phyloP scores from a whole-genome alignment of 73 alveolate genomes.

The Vitrella brassicaformis region DNA sequence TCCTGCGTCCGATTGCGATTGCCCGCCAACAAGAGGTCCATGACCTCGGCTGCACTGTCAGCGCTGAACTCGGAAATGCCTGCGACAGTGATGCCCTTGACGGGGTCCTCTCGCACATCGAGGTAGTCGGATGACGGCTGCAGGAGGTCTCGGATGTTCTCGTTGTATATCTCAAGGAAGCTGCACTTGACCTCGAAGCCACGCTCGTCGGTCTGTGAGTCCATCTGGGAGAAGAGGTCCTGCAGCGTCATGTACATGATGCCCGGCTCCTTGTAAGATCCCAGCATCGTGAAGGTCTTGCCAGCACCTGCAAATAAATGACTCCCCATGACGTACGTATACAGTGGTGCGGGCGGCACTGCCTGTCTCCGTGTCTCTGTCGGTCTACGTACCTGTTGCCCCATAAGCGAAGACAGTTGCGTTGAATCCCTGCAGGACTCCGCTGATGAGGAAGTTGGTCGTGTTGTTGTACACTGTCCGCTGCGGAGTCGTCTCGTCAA shows the following conservation, averaged over 20 bases:
- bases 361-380: too few relatives aligned
- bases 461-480: conserved; percentile 46
- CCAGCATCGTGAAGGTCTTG: conserved; percentile 90
- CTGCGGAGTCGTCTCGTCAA: conserved; percentile 57
- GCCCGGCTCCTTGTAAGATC: conserved; percentile 76
- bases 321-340: too few relatives aligned
- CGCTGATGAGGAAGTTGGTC: conserved; percentile 62
- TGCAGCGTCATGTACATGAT: conserved; percentile 75
- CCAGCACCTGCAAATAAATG: too few relatives aligned
- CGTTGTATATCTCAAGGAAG: conserved; percentile 74
- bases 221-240: conserved; percentile 71
- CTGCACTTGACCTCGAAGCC: conserved; percentile 70
- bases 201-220: conserved; percentile 48
- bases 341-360: too few relatives aligned
- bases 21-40: conserved; percentile 71
- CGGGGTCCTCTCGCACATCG: conserved; percentile 88
- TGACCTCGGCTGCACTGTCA: conserved; percentile 67
- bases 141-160: conserved; percentile 74
- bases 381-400: conserved; percentile 93
- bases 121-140: conserved; percentile 61
- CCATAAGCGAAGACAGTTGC: conserved; percentile 94
- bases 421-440: conserved; percentile 82
- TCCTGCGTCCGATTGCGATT: conserved; percentile 78
- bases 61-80: conserved; percentile 70
- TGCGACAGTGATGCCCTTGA: conserved; percentile 76